Evolutionary conservation across 768 basidiomycete species (phyloP), one percentile per base, ranked within the genome.

Genomic region (Rhodotorula sphaerocarpa): DNA sequence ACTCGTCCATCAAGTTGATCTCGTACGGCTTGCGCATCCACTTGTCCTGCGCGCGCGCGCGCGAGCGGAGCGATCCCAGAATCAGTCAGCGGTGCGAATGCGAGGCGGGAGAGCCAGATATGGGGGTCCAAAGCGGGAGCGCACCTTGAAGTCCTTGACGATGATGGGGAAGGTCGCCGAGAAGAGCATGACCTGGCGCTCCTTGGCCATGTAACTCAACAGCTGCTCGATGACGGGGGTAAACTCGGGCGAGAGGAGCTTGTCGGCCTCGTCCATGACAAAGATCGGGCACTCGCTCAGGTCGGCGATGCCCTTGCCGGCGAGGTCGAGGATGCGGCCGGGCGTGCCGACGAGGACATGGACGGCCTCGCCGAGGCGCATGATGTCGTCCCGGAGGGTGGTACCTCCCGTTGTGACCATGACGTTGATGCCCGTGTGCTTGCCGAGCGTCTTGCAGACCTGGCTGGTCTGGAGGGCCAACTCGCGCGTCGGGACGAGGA

Each of bases 391-490:
- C 77, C 93, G 90, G 73, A 99, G 83, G 25, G 91, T 95, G 6
- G 95, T 97, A 25, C 93, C 93, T 59, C 93, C 93, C 1, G 95
- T 99, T 57, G 95, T 95, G 55, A 97, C 95, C 93, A 99, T 99
- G 76, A 99, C 90, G 77, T 97, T 88, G 36, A 90, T 74, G 56
- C 84, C 85, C 83, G 96, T 86, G 73, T 99, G 93, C 75, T 96
- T 95, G 55, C 91, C 91, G 61, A 97, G 84, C 33, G 81, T 89
- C 79, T 97, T 97, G 80, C 90, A 92, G 53, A 99, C 95, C 79
- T 97, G 95, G n/a, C 88, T 84, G 18, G 95, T 99, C 78, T 97
- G 93, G 50, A 99, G 82, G 12, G 93, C 95, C 42, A 99, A 84
- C 79, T 99, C 93, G 70, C 93, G 88, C n/a, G 93, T 99, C 43